Base-by-base conservation (phyloP, 208 protist genomes). In the Acanthamoeba castellanii region DNA sequence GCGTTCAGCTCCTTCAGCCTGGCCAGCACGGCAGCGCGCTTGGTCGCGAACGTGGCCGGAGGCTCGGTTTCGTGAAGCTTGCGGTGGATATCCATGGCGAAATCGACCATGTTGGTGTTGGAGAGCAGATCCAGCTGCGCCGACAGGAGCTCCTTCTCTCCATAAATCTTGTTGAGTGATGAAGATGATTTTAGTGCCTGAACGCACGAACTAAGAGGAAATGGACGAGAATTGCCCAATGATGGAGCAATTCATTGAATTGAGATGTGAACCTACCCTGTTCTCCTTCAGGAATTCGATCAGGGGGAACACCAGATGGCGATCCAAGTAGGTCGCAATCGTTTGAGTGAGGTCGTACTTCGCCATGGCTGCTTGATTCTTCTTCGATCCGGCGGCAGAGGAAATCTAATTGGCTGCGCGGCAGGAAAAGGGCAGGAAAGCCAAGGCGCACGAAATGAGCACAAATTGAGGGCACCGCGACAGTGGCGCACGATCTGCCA, bases 231-330 rank as follows among this genome's bases (percentile, higher is more conserved):
- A 90, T 95, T 52, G 37, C 87, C 68, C 59, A 88, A 30, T 45
- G 78, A 50, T 45, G 90, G 76, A 93, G 50, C 22, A 59, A 88
- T 68, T 25, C 1, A 95, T 50, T 85, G 22, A 45, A 50, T 94
- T 55, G 20, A 47, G 66, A 85, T 90, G 70, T 81, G 47, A 30
- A 5, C 59, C 85, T 42, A 96, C 84, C 55, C 85, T 14, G 16
- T 94, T 94, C 47, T 72, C n/a, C 32, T 95, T 82, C 14, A 97
- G 72, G 91, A 97, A 97, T 22, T 97, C 88, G 11, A 98, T 66
- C 22, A 98, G 76, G 22, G 97, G 97, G 57, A 98, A 85, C 45
- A 97, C 82, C 94, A 98, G 64, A 85, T 98, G 97, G 55, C 96
- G 72, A 93, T 98, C 97, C 42, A 98, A 84, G 68, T 95, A 96